Evolutionary conservation across 2,329 filamentous ascomycete genomes (phyloP).

Genomic region (Ilyonectria sp.): DNA sequence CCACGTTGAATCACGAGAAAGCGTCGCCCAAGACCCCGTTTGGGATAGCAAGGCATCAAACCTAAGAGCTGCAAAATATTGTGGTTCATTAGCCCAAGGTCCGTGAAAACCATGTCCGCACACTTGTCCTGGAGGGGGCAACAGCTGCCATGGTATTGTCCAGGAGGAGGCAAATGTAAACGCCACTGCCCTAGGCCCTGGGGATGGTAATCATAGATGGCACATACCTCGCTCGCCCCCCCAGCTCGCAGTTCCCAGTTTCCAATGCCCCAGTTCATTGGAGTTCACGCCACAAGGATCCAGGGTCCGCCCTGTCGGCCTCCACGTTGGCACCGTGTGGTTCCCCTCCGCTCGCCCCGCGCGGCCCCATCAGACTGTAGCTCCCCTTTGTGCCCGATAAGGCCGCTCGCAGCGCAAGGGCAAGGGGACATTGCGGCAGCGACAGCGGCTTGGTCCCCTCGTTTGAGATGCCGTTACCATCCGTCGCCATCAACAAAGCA

Average conservation of each 20-base stretch:
- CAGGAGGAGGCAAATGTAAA: conserved; percentile 39
- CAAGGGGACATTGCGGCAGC: not conserved
- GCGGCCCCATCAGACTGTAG: conserved; percentile 16
- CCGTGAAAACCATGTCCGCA: conserved; percentile 23
- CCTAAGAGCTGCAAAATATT: conserved; percentile 28
- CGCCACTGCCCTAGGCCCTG: conserved; percentile 42
- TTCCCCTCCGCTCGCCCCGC: conserved; percentile 10
- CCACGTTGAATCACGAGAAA: conserved; percentile 30
- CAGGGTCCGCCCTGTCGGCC: conserved; percentile 21
- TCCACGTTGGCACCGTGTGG: not conserved
- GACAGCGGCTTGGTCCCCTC: not conserved
- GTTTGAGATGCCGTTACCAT: not conserved
- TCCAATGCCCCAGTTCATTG: conserved; percentile 22
- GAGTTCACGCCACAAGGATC: conserved; percentile 23
- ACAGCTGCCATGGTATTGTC: conserved; percentile 19
- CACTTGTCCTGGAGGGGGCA: conserved; percentile 29
- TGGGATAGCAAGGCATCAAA: conserved; percentile 21
- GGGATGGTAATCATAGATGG: conserved; percentile 18
- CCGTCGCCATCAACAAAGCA: not conserved
- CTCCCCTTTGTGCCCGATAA: conserved; percentile 22
- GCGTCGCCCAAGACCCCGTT: conserved; percentile 10
- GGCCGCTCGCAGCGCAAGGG: conserved; percentile 20
- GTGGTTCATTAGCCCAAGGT: conserved; percentile 30
- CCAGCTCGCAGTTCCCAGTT: conserved; percentile 9
- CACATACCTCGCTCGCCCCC: not conserved